phyloP scores from a whole-genome alignment of 805 yeast genomes.

The Sugiyamaella marilandica region DNA sequence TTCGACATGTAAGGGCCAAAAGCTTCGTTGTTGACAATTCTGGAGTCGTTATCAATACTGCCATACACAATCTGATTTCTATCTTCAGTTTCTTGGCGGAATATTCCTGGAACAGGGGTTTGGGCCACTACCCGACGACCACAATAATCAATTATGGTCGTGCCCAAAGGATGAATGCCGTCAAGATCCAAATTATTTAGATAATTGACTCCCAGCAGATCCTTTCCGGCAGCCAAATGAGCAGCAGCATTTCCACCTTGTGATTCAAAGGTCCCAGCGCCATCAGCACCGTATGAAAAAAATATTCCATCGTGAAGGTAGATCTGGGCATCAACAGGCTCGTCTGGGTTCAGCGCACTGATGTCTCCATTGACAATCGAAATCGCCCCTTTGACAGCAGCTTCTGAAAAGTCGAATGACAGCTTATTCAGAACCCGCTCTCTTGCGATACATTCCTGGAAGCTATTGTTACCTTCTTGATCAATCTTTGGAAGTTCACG shows the following conservation, averaged over 20 bases:
- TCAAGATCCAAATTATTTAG: slow-evolving; percentile 60
- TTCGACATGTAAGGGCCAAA: slow-evolving; percentile 54
- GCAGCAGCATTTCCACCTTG: slow-evolving; percentile 86
- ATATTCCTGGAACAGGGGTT: slow-evolving; percentile 93
- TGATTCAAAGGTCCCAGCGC: slow-evolving; percentile 57
- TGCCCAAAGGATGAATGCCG: slow-evolving; percentile 66
- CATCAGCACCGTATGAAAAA: slow-evolving; percentile 72
- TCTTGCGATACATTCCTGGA: slow-evolving; percentile 65
- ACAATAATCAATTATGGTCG: slow-evolving; percentile 83
- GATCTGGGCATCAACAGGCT: slow-evolving; percentile 55
- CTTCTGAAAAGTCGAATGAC: slow-evolving; percentile 67
- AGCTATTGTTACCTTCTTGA: slow-evolving; percentile 34
- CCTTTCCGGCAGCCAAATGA: slow-evolving; percentile 72
- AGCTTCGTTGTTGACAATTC: slow-evolving; percentile 45
- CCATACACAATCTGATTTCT: slow-evolving; percentile 69
- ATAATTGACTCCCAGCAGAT: slow-evolving; percentile 63
- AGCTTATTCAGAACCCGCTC: slow-evolving; percentile 71
- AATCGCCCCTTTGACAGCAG: slow-evolving; percentile 76
- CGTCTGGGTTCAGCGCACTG: slow-evolving; percentile 75
- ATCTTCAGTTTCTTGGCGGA: slow-evolving; percentile 42
- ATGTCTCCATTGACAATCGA: slow-evolving; percentile 70
- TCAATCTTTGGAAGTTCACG: slow-evolving; percentile 56
- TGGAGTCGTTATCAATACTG: slow-evolving; percentile 48
- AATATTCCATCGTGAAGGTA: slow-evolving; percentile 79
- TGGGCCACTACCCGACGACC: slow-evolving; percentile 89